Evolutionary conservation across 1,284 basidiomycete genomes (phyloP).

Genomic region (Rhodotorula sp.): DNA sequence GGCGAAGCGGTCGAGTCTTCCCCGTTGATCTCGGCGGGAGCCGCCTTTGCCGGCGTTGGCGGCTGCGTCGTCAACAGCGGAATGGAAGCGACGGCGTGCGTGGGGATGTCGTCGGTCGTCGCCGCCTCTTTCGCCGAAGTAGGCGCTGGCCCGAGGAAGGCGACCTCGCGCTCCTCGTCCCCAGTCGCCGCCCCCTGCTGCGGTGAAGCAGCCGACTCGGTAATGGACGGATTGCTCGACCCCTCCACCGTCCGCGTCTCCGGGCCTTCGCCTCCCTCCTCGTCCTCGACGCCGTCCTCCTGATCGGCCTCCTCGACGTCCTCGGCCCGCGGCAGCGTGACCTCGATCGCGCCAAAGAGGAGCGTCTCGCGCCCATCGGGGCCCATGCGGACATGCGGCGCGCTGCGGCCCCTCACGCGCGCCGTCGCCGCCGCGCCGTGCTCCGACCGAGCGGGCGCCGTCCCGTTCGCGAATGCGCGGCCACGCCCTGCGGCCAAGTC

Average conservation of each 20-base stretch:
- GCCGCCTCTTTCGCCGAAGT: background rate
- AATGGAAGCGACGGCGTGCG: background rate
- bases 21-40: too few relatives aligned
- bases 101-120: constrained; percentile 1
- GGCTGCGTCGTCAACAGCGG: constrained; percentile 30
- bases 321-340: constrained; percentile 33
- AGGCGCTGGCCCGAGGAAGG: constrained; percentile 8
- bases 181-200: background rate
- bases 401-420: constrained; percentile 32
- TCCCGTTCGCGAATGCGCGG: background rate
- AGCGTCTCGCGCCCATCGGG: constrained; percentile 39
- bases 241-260: background rate
- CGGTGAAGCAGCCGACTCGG: too few relatives aligned
- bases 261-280: background rate
- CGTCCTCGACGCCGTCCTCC: constrained; percentile 7
- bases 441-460: background rate
- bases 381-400: constrained; percentile 38
- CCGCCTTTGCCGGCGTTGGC: constrained; percentile 30
- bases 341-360: constrained; percentile 41
- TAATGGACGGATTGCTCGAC: too few relatives aligned
- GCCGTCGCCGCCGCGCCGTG: background rate
- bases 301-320: constrained; percentile 23
- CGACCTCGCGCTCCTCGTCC: constrained; percentile 9
- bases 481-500: too few relatives aligned
- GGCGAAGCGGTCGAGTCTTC: too few relatives aligned